phyloP scores from a whole-genome alignment of 176 grass and related monocot species.

The Carex cristatella region DNA sequence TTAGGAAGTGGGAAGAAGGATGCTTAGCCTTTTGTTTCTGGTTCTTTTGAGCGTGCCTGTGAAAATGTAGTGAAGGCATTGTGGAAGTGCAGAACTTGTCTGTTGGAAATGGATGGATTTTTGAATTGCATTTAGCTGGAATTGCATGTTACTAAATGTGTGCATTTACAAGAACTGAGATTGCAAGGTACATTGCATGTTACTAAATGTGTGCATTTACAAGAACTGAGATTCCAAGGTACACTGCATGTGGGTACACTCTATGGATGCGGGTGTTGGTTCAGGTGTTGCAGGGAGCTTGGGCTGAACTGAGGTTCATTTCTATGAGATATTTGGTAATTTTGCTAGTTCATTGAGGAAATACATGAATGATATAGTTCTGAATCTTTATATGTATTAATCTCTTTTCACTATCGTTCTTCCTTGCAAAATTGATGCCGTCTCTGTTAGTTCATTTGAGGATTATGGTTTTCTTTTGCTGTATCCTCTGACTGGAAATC shows the following conservation, averaged over 20 bases:
- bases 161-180: neutral
- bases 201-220: neutral
- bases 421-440: neutral
- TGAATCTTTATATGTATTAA: neutral
- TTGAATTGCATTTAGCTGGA: constrained; percentile 17
- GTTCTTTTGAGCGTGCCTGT: constrained; percentile 58
- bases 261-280: neutral
- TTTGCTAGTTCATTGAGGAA: constrained; percentile 5
- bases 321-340: constrained; percentile 5
- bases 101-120: constrained; percentile 73
- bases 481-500: neutral
- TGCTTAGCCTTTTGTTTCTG: constrained; percentile 41
- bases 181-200: neutral
- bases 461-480: neutral
- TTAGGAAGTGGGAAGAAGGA: constrained; percentile 42
- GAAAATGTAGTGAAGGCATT: constrained; percentile 47
- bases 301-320: neutral
- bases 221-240: neutral
- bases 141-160: neutral
- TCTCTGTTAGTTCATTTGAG: neutral
- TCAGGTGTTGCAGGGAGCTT: neutral
- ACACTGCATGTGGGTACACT: neutral
- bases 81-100: constrained; percentile 65
- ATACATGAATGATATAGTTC: neutral
- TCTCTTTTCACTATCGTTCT: neutral